Evolutionary conservation across 2,329 filamentous ascomycete species (phyloP).

Genomic region (Colletotrichum tanaceti): DNA sequence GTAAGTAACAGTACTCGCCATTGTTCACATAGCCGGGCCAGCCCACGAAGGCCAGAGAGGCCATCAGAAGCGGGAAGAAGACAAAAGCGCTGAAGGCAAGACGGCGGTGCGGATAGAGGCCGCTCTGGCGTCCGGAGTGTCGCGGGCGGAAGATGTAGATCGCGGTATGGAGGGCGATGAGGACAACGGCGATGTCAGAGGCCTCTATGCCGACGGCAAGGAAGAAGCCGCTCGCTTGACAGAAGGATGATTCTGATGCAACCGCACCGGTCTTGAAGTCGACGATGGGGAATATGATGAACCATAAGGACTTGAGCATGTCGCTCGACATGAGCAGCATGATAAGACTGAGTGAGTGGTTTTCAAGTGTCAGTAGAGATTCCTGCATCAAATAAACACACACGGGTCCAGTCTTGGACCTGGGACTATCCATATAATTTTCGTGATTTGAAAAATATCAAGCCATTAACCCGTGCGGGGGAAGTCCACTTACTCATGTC

Average conservation of each 20-base stretch:
- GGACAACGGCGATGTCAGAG: slow-evolving; percentile 76
- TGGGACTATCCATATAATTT: too few species aligned
- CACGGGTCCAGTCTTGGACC: background rate
- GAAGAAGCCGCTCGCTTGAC: slow-evolving; percentile 76
- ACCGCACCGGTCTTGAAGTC: slow-evolving; percentile 66
- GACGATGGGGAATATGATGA: slow-evolving; percentile 72
- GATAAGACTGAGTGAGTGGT: slow-evolving; percentile 66
- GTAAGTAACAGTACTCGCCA: slow-evolving; percentile 77
- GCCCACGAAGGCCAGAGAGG: slow-evolving; percentile 72
- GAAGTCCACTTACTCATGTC: slow-evolving; percentile 70
- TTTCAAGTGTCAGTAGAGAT: slow-evolving; percentile 41
- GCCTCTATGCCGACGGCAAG: slow-evolving; percentile 75
- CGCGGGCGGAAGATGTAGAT: slow-evolving; percentile 75
- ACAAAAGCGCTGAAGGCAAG: slow-evolving; percentile 69
- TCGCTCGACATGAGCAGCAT: slow-evolving; percentile 80
- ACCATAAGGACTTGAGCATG: slow-evolving; percentile 76
- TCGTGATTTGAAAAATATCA: background rate
- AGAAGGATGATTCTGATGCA: slow-evolving; percentile 65
- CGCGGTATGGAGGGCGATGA: slow-evolving; percentile 79
- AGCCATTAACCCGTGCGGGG: background rate
- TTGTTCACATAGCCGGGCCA: slow-evolving; percentile 68
- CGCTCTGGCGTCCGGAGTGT: slow-evolving; percentile 63
- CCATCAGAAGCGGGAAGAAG: slow-evolving; percentile 68
- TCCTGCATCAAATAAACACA: slow-evolving; percentile 32
- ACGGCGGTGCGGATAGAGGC: slow-evolving; percentile 75